These are phyloP conservation scores for Friedmanniomyces simplex DNA, from an alignment of 495 filamentous ascomycete genomes.

Conservation along the genomic window DNA sequence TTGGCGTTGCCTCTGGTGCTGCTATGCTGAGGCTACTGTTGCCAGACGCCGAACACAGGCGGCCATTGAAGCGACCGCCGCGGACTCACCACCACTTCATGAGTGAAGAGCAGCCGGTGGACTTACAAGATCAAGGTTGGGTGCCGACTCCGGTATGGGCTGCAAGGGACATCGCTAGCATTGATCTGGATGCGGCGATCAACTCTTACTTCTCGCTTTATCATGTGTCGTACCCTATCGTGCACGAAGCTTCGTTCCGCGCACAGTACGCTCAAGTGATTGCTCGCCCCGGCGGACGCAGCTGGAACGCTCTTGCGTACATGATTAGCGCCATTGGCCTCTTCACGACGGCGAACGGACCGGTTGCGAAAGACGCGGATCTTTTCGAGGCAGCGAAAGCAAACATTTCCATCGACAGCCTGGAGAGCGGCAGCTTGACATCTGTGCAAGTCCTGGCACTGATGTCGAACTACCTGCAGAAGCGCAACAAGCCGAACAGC, in stretches of 20 bases:
- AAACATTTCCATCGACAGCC: conserved; percentile 7
- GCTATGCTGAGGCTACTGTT: conserved; percentile 4
- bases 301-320: conserved; percentile 11
- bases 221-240: conserved; percentile 13
- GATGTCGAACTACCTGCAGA: conserved; percentile 23
- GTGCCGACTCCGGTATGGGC: conserved; percentile 5
- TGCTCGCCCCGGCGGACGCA: background rate
- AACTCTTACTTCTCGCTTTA: conserved; percentile 15
- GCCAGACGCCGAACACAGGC: background rate
- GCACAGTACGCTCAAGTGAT: conserved; percentile 6
- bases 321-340: conserved; percentile 9
- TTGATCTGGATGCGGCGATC: conserved; percentile 9
- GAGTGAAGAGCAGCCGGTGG: background rate
- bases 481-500: conserved; percentile 8
- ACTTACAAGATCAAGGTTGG: background rate
- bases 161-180: background rate
- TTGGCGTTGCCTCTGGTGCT: conserved; percentile 20
- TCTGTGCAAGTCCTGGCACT: conserved; percentile 9
- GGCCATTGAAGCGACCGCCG: background rate
- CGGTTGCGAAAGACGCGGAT: background rate
- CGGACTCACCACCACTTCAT: background rate
- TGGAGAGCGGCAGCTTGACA: conserved; percentile 10
- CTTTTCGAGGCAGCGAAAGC: conserved; percentile 13
- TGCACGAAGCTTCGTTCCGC: conserved; percentile 16
- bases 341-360: background rate